Evolutionary conservation across 176 grass and related monocot genomes (phyloP), one percentile per base, ranked within the genome.

Genomic region (Musa beccarii): DNA sequence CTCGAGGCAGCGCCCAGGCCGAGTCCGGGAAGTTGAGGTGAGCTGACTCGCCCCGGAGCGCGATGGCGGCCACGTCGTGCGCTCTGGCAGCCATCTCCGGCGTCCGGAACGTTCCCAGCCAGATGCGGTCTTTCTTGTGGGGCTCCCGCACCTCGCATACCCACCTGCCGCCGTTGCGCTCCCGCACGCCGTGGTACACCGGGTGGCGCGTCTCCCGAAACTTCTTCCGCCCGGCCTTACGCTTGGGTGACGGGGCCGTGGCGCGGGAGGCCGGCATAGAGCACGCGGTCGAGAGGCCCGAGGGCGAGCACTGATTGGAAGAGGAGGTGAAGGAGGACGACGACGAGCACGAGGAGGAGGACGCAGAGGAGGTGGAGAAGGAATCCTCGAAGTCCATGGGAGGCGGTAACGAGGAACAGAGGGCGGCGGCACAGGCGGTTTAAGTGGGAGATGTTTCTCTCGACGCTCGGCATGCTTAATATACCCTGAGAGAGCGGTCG

Each of bases 131-230:
- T 53, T 81, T 81, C 67, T 77, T 76, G 23, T 64, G 79, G 2
- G 78, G 92, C 29, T 92, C 87, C 22, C 89, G 89, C 53, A 92
- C 89, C 78, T 96, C 92, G 75, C 89, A 92, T 24, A 92, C 92
- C 92, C 89, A 96, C 43, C 84, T 77, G 1, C 79, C 64, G 0
- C 15, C 16, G n/a, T 82, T 86, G 1, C 92, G 76, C 1, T 79
- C 79, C 2, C 92, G 86, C 79, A 96, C 92, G 69, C 92, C 89
- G 70, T 84, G 87, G 76, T 78, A 96, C 66, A 96, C 80, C 9
- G 89, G 92, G 81, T 96, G 92, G 20, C 92, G 74, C 26, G 92
- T 96, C 82, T 96, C 92, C 20, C 83, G 78, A 75, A 96, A 96
- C 80, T 92, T 96, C 82, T 84, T 96, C 24, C 89, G 78, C 11